phyloP scores from a whole-genome alignment of 371 early-diverging fungal species.

The Astathelohania contejeani region DNA sequence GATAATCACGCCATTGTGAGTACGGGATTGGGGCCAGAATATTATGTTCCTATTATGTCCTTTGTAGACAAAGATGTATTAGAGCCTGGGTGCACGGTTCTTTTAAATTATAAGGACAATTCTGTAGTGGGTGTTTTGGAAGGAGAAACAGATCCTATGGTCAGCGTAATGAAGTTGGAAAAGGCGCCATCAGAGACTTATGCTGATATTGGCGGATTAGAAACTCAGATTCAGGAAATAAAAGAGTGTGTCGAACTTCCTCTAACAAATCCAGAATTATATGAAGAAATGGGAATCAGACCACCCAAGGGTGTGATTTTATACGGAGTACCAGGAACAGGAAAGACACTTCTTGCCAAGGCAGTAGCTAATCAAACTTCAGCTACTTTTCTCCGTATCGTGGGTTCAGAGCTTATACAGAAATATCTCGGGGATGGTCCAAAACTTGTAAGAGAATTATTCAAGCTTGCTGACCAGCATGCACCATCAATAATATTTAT shows the following conservation, averaged over 20 bases:
- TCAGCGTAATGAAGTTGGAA: constrained; percentile 97
- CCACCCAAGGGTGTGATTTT: constrained; percentile 99
- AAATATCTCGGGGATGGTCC: constrained; percentile 99
- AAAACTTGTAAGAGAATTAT: constrained; percentile 92
- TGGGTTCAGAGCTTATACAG: constrained; percentile 98
- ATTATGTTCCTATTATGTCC: constrained; percentile 56
- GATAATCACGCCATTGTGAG: constrained; percentile 98
- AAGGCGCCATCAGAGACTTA: constrained; percentile 98
- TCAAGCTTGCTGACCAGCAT: constrained; percentile 91
- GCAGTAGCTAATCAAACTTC: constrained; percentile 99
- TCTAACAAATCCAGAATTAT: constrained; percentile 93
- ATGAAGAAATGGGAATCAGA: constrained; percentile 97
- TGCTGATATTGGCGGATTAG: constrained; percentile 95
- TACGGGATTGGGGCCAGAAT: constrained; percentile 80
- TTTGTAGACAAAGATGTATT: constrained; percentile 53
- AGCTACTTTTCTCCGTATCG: constrained; percentile 94
- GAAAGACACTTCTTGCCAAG: constrained; percentile 94
- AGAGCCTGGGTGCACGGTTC: constrained; percentile 53
- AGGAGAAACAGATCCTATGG: constrained; percentile 92
- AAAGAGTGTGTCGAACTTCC: constrained; percentile 99
- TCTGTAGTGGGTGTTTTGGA: constrained; percentile 81
- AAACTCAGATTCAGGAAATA: constrained; percentile 95
- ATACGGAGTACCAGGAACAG: constrained; percentile 95
- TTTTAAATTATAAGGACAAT: constrained; percentile 49
- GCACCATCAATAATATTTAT: constrained; percentile 99